These are phyloP conservation scores for Podospora bellae-mahoneyi DNA, from an alignment of 495 filamentous ascomycete genomes.

Conservation along the genomic window DNA sequence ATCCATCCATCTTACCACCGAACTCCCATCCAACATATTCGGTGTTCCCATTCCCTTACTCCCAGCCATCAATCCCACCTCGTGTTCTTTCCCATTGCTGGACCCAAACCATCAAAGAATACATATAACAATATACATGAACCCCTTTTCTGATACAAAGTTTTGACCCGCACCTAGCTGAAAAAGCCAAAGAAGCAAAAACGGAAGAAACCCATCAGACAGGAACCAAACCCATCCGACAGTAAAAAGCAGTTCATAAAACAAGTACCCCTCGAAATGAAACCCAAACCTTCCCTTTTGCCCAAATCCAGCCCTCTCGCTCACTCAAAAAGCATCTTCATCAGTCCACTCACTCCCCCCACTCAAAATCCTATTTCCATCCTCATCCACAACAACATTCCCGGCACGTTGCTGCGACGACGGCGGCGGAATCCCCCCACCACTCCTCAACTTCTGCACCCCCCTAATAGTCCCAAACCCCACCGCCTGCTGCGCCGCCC, in stretches of 20 bases:
- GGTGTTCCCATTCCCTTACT: background rate
- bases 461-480: background rate
- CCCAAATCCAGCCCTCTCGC: background rate
- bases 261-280: background rate
- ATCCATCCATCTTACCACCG: background rate
- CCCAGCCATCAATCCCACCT: background rate
- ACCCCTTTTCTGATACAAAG: background rate
- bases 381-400: conserved; percentile 40
- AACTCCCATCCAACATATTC: background rate
- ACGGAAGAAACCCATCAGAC: background rate
- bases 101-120: background rate
- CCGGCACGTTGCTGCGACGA: conserved; percentile 23
- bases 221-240: background rate
- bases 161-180: background rate
- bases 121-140: background rate
- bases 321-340: conserved; percentile 46
- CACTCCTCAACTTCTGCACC: conserved; percentile 11
- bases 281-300: background rate
- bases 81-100: background rate
- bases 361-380: conserved; percentile 50
- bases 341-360: conserved; percentile 55
- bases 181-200: background rate
- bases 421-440: conserved; percentile 34
- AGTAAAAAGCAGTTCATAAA: background rate
- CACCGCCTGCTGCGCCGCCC: conserved; percentile 46